Percentiles rank a stretch among this genome's conserved stretches.
These are phyloP conservation scores for Talaromyces thailandensis DNA, from an alignment of 495 filamentous ascomycete species.

Conservation along the genomic window DNA sequence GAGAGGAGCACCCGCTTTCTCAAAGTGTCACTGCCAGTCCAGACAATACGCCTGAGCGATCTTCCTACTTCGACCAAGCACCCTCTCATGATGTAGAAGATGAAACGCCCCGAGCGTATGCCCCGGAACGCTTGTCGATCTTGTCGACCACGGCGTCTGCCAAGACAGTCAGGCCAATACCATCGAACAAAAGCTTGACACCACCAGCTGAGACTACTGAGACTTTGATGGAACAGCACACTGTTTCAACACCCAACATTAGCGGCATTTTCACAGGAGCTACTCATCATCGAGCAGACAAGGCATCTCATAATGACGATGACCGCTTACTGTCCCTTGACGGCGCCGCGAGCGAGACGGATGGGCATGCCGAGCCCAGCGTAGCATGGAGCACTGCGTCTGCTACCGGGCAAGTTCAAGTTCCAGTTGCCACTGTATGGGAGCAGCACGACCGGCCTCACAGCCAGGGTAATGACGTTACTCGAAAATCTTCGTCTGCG, in stretches of 20 bases:
- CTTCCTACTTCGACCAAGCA: constrained; percentile 35
- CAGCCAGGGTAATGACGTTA: constrained; percentile 2
- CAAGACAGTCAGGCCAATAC: constrained; percentile 46
- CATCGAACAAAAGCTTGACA: constrained; percentile 19
- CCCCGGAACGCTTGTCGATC: constrained; percentile 42
- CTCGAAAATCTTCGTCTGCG: not conserved
- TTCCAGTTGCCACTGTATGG: constrained; percentile 32
- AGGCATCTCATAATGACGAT: constrained; percentile 19
- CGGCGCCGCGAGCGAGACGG: constrained; percentile 42
- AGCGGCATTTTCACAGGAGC: constrained; percentile 51
- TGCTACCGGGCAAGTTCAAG: constrained; percentile 53
- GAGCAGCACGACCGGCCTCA: constrained; percentile 23
- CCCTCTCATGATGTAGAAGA: constrained; percentile 27
- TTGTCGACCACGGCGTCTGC: constrained; percentile 55
- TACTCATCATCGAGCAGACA: not conserved
- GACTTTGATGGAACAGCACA: not conserved
- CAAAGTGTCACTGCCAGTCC: constrained; percentile 75
- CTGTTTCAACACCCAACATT: constrained; percentile 21
- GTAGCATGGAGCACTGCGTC: constrained; percentile 52
- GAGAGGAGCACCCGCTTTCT: constrained; percentile 70
- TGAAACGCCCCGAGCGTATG: constrained; percentile 32
- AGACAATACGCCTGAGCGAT: constrained; percentile 31
- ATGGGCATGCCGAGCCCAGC: constrained; percentile 57
- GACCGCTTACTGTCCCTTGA: constrained; percentile 50
- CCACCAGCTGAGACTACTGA: constrained; percentile 22